These are phyloP conservation scores for Pseudogymnoascus sp. DNA, from an alignment of 2,329 filamentous ascomycete genomes.

Conservation along the genomic window DNA sequence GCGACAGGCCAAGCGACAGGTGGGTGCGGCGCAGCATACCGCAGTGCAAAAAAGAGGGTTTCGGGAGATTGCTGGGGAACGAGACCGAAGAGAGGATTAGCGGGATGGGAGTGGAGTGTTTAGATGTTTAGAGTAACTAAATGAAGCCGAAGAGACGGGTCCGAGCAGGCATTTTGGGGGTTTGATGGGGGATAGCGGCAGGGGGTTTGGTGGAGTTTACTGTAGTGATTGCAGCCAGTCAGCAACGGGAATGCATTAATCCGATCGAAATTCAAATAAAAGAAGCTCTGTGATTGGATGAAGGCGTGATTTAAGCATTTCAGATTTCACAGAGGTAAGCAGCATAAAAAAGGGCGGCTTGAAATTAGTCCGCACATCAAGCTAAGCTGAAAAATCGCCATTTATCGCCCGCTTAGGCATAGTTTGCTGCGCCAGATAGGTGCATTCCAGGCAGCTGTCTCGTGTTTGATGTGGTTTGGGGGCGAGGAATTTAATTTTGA, in stretches of 20 bases:
- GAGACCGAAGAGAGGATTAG: not conserved
- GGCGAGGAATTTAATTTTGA: not conserved
- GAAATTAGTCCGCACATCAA: not conserved
- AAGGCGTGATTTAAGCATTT: not conserved
- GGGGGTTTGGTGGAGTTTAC: not conserved
- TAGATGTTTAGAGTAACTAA: not conserved
- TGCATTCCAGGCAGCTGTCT: not conserved
- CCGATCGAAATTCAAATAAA: not conserved
- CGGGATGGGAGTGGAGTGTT: not conserved
- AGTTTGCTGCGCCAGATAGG: not conserved
- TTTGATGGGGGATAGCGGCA: not conserved
- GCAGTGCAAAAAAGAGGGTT: not conserved
- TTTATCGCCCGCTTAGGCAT: not conserved
- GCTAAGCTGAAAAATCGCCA: not conserved
- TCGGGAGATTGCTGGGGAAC: not conserved
- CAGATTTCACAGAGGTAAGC: no score
- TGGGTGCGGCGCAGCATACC: not conserved
- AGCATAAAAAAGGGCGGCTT: not conserved
- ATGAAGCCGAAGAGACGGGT: not conserved
- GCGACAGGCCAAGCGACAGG: not conserved
- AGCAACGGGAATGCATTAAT: not conserved
- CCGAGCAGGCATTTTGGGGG: not conserved
- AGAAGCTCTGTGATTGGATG: not conserved
- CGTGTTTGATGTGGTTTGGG: not conserved
- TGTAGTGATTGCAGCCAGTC: not conserved